phyloP scores from a whole-genome alignment of 225 moss, liverwort and hornwort species.

The Polytrichum commune region DNA sequence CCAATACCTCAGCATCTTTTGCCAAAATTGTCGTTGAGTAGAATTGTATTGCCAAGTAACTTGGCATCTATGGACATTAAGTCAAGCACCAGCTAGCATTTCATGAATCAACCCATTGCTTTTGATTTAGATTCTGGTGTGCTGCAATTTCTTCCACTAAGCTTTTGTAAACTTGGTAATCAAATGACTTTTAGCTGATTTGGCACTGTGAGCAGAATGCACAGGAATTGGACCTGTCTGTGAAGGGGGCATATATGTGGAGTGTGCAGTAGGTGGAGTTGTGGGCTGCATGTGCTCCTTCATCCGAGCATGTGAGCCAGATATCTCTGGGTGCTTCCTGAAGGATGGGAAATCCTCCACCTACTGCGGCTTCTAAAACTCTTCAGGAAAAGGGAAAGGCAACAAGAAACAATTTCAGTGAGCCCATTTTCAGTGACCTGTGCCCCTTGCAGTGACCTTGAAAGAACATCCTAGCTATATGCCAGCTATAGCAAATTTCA shows the following conservation, averaged over 20 bases:
- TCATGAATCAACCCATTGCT: too few species aligned
- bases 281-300: slow-evolving; percentile 43
- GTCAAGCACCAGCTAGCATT: too few species aligned
- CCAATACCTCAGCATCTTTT: too few species aligned
- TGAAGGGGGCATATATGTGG: slow-evolving; percentile 28
- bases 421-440: neutral
- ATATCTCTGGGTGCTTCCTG: slow-evolving; percentile 39
- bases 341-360: slow-evolving; percentile 19
- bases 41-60: too few species aligned
- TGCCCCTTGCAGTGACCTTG: too few species aligned
- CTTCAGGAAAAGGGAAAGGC: neutral
- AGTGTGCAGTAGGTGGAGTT: slow-evolving; percentile 38
- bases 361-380: slow-evolving; percentile 29
- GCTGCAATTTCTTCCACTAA: neutral
- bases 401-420: neutral
- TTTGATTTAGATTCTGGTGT: neutral
- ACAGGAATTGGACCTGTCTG: slow-evolving; percentile 37
- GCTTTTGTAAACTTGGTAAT: neutral
- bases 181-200: neutral
- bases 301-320: slow-evolving; percentile 39
- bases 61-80: too few species aligned
- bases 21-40: neutral
- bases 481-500: too few species aligned
- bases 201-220: slow-evolving; percentile 18
- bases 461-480: too few species aligned